Evolutionary conservation across 352 stramenopile genomes (phyloP), one percentile per base, ranked within the genome.

Genomic region (Pythium phragmitis): DNA sequence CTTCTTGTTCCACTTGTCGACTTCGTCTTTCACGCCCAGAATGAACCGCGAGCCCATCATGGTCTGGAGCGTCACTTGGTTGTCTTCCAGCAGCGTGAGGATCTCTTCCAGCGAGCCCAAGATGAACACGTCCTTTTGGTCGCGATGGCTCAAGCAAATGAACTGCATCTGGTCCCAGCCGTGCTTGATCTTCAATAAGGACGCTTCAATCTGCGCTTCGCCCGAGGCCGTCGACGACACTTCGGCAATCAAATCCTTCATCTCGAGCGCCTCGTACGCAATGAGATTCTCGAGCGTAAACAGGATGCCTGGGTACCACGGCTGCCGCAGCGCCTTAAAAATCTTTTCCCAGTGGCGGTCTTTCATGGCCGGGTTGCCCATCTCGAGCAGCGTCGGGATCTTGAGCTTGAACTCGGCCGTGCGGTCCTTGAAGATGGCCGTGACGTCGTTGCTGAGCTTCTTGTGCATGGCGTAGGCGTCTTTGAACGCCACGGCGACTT

Each of bases 331-430:
- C 12, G 86, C 79, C 63, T 97, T 94, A 69, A 97, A 97, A 34
- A 98, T 97, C 67, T 94, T 91, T 57, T 97, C 87, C 95, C 95
- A 98, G 73, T 98, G 95, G 1, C 94, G 88, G 48, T 97, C 91
- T 73, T 98, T 97, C 73, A 98, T 94, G 7, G 79, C 73, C 0
- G 88, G 84, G 49, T 97, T 97, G 6, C 94, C 87, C 13, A 98
- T 77, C 50, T 98, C 92, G 12, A 97, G 71, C 43, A 98, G 87
- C 3, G 92, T 91, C 7, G 94, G 91, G 28, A 98, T 86, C 55
- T 95, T 94, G 17, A 89, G 57, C 69, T 97, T 97, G 65, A 98
- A 97, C 33, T 96, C 89, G 1, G 82, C 80, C 0, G 89, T 94
- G 12, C 88, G 79, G 50, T 97, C 86, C 57, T 96, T 96, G 12